Evolutionary conservation across 2,329 filamentous ascomycete genomes (phyloP), one percentile per base, ranked within the genome.

Genomic region (Aspergillus novofumigatus): DNA sequence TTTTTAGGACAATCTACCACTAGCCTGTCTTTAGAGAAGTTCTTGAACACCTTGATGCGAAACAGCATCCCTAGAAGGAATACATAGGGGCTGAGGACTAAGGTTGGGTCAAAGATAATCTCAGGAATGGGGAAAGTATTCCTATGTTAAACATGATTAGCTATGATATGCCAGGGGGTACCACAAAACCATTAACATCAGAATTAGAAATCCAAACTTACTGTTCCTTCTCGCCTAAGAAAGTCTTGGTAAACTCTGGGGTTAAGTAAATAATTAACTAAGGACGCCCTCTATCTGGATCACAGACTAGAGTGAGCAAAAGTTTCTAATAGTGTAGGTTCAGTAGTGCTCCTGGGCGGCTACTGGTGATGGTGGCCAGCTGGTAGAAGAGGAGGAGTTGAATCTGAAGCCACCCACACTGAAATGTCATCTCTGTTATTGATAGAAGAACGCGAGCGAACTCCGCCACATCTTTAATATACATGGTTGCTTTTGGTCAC

Each of bases 51-150:
- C 44, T 62, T 11, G 55, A 71, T 63, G 28, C 62, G 52, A 53
- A 74, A 75, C 28, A 75, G 65, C 52, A 58, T 67, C 23, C 67
- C 64, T 9, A 75, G 56, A 35, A 76, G 64, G 52, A 68, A 71
- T 17, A 72, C 53, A 59, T 77, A 62, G 4, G 62, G 66, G 59
- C 69, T 77, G 21, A 77, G 67, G 9, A 74, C 61, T 14, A 78
- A 62, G 6, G 64, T 74, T 1, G 57, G 66, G 58, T 74, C 58
- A 65, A 70, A 75, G 45, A 78, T 68, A 47, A 71, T 72, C 59
- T 76, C 64, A 6, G 67, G 69, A 32, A 77, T 59, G 2, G 59
- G 59, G 49, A 76, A 75, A 6, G 54, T 70, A 54, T 73, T 72
- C 32, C 69, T 71, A 52, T 54, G 52, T 41, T 10, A 32, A 21